Conservation (phyloP, 257 asterid species). For the Leptodermis oblonga region DNA sequence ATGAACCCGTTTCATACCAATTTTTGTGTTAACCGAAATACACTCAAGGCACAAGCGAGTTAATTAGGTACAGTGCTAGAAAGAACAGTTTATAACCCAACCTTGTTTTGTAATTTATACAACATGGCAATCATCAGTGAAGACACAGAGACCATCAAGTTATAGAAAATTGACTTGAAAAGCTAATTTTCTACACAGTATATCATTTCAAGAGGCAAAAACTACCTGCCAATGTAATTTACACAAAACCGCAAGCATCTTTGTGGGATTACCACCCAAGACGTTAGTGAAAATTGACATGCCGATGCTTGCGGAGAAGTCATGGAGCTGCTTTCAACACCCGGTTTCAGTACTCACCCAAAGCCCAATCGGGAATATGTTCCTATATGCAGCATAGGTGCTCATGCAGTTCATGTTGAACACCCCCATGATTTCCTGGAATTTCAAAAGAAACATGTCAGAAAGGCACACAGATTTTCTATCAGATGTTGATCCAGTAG, state of each 20-base stretch:
- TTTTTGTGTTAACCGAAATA: too few relatives aligned
- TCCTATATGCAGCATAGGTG: conserved; percentile 87
- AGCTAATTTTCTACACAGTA: neutral
- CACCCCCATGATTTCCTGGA: conserved; percentile 87
- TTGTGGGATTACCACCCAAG: neutral
- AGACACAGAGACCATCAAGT: neutral
- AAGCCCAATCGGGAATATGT: conserved; percentile 93
- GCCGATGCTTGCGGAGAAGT: neutral
- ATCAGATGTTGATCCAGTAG: neutral
- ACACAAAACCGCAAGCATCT: conserved; percentile 2
- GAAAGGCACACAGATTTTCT: neutral
- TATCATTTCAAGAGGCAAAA: neutral
- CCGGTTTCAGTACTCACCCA: conserved; percentile 62
- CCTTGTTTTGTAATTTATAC: neutral
- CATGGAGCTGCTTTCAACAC: conserved; percentile 47
- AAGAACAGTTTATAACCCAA: neutral
- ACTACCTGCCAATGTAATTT: neutral
- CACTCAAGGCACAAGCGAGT: too few relatives aligned
- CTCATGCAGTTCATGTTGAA: conserved; percentile 88
- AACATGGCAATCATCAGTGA: neutral
- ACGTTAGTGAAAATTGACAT: too few relatives aligned
- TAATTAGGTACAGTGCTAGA: neutral
- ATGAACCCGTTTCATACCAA: too few relatives aligned
- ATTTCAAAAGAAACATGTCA: conserved; percentile 6
- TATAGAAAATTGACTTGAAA: neutral